Conservation (phyloP, 2,329 filamentous ascomycete genomes). For the Alternaria ethzedia region DNA sequence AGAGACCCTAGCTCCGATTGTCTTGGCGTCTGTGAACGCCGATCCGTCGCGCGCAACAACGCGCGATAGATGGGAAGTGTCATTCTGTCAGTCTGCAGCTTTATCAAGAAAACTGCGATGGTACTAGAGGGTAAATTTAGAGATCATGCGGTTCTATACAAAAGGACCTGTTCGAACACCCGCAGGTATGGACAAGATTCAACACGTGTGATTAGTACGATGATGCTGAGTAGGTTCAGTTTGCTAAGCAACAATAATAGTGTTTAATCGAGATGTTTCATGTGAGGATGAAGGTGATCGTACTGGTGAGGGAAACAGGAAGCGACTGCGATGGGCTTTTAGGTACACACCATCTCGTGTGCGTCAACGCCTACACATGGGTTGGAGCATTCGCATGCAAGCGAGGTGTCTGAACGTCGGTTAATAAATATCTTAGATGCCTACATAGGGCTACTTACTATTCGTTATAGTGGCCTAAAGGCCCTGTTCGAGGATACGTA, state of each 20-base stretch:
- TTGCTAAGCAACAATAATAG: not conserved
- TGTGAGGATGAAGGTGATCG: not conserved
- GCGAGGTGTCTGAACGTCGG: not conserved
- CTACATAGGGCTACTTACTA: not conserved
- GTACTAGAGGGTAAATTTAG: not conserved
- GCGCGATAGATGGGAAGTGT: not conserved
- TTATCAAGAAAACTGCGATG: not conserved
- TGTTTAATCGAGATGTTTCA: not conserved
- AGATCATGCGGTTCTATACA: not conserved
- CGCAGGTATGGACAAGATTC: not conserved
- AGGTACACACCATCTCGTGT: not conserved
- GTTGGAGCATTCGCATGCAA: constrained; percentile 12
- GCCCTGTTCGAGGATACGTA: not conserved
- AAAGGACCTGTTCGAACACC: not conserved
- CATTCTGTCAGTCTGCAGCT: not conserved
- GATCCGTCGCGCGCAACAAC: constrained; percentile 4
- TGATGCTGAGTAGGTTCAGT: not conserved
- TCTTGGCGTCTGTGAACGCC: constrained; percentile 10
- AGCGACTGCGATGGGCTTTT: not conserved
- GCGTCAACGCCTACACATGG: constrained; percentile 3
- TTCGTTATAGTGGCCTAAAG: not conserved
- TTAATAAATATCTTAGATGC: not conserved
- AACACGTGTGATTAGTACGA: not conserved
- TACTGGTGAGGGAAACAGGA: not conserved
- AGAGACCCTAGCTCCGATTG: constrained; percentile 14